Evolutionary conservation across 2,329 filamentous ascomycete genomes (phyloP).

Genomic region (Aspergillus texensis): DNA sequence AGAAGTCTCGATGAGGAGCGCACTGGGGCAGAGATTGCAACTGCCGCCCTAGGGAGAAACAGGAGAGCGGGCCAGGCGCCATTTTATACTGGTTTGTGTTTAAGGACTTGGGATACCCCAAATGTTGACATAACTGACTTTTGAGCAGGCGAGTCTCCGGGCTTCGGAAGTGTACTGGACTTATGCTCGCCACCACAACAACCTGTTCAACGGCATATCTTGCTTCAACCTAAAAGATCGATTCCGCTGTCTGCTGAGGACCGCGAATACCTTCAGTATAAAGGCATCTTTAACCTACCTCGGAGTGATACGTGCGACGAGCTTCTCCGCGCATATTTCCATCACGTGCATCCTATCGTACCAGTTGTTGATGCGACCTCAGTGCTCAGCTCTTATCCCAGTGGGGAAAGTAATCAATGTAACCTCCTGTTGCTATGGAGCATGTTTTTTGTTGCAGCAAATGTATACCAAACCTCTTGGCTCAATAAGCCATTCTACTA

Average conservation of each 20-base stretch:
- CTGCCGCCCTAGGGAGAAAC: conserved; percentile 19
- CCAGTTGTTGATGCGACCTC: conserved; percentile 38
- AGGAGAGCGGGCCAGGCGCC: conserved; percentile 20
- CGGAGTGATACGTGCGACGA: conserved; percentile 31
- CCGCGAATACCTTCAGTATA: conserved; percentile 29
- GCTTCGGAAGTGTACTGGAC: neutral
- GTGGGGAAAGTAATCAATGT: conserved; percentile 30
- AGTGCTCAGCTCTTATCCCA: conserved; percentile 32
- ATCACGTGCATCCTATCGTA: conserved; percentile 42
- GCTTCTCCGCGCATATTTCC: conserved; percentile 40
- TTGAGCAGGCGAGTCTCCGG: neutral
- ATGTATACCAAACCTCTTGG: conserved; percentile 21
- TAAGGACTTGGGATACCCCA: too few relatives aligned
- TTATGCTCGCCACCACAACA: conserved; percentile 2
- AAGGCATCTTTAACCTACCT: conserved; percentile 40
- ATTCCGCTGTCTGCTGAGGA: conserved; percentile 22
- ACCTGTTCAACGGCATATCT: conserved; percentile 22
- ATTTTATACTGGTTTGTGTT: conserved; percentile 13
- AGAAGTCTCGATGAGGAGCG: conserved; percentile 22
- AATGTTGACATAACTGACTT: neutral
- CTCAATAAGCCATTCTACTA: neutral
- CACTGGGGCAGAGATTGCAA: conserved; percentile 26
- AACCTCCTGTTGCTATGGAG: conserved; percentile 45
- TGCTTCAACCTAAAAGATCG: conserved; percentile 18
- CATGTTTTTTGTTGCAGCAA: conserved; percentile 41